These are phyloP conservation scores for Thermochaetoides thermophila DNA, from an alignment of 495 filamentous ascomycete species.

Conservation along the genomic window DNA sequence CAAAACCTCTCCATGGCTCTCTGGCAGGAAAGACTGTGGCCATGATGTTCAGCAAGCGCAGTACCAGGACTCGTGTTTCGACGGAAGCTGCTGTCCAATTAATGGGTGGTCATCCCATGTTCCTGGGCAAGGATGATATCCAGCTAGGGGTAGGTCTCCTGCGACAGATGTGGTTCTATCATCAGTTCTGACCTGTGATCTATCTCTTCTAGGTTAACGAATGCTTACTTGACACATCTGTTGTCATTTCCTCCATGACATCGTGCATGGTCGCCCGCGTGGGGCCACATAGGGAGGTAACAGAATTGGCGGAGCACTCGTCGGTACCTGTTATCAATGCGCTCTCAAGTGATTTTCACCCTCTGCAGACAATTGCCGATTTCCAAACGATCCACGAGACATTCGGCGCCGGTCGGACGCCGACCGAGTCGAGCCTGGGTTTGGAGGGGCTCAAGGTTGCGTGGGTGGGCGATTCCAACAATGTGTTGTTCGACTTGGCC, in stretches of 20 bases:
- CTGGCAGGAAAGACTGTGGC: conserved; percentile 66
- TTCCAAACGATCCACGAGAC: conserved; percentile 79
- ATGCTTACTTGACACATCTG: conserved; percentile 72
- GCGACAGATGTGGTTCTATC: too few relatives aligned
- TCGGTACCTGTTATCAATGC: conserved; percentile 90
- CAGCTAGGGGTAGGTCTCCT: conserved; percentile 60
- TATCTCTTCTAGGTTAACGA: conserved; percentile 80
- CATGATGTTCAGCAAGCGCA: conserved; percentile 92
- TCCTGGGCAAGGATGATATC: conserved; percentile 86
- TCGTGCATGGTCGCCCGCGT: conserved; percentile 83
- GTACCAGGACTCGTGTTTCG: conserved; percentile 81
- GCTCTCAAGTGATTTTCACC: conserved; percentile 75
- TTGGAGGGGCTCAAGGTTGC: conserved; percentile 76
- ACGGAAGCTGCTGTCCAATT: conserved; percentile 73
- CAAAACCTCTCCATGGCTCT: conserved; percentile 34
- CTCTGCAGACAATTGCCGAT: conserved; percentile 84
- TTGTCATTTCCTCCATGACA: conserved; percentile 85
- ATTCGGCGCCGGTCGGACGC: conserved; percentile 31
- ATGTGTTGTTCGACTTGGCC: conserved; percentile 85
- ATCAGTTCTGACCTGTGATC: too few relatives aligned
- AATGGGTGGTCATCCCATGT: conserved; percentile 90
- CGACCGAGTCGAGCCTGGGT: conserved; percentile 38
- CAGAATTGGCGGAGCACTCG: conserved; percentile 61
- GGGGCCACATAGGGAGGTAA: conserved; percentile 67
- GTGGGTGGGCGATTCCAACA: conserved; percentile 95